A percentile compares a stretch with the other conserved stretches of the same genome.
These are phyloP conservation scores for Yarrowia galli DNA, from an alignment of 1,139 yeast species.

Conservation along the genomic window DNA sequence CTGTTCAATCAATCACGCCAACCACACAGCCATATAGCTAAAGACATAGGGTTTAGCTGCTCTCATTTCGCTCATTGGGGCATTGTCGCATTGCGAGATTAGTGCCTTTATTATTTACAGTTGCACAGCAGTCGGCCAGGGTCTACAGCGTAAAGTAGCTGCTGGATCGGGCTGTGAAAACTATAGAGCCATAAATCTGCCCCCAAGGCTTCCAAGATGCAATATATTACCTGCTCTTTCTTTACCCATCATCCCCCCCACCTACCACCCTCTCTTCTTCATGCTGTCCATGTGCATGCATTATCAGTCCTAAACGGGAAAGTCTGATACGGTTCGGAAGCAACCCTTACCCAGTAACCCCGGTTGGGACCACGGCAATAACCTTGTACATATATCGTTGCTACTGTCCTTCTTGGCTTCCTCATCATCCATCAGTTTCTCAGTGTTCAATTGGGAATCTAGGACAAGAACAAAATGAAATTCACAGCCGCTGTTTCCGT, in stretches of 20 bases:
- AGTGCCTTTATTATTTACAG: slow-evolving; percentile 24
- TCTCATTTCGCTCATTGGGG: slow-evolving; percentile 37
- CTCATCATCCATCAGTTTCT: slow-evolving; percentile 35
- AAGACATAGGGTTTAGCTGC: slow-evolving; percentile 20
- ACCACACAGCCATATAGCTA: neutral
- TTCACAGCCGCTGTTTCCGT: slow-evolving; percentile 38
- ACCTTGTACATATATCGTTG: slow-evolving; percentile 37
- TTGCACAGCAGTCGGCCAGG: neutral
- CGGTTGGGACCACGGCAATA: slow-evolving; percentile 36
- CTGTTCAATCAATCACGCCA: slow-evolving; percentile 14
- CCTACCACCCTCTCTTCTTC: slow-evolving; percentile 14
- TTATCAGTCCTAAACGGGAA: slow-evolving; percentile 36
- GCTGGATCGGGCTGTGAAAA: neutral
- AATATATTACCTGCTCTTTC: neutral
- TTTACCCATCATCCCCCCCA: neutral
- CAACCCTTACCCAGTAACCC: slow-evolving; percentile 35
- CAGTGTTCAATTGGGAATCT: slow-evolving; percentile 29
- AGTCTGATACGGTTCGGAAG: slow-evolving; percentile 34
- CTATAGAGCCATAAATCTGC: neutral
- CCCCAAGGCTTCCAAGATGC: neutral
- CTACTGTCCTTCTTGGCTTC: slow-evolving; percentile 30
- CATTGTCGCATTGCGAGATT: slow-evolving; percentile 30
- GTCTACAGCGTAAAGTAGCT: neutral
- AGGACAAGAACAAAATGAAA: slow-evolving; percentile 36
- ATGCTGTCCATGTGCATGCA: slow-evolving; percentile 35